Conservation (phyloP, 495 filamentous ascomycete species). For the Aspergillus olivimuriae region DNA sequence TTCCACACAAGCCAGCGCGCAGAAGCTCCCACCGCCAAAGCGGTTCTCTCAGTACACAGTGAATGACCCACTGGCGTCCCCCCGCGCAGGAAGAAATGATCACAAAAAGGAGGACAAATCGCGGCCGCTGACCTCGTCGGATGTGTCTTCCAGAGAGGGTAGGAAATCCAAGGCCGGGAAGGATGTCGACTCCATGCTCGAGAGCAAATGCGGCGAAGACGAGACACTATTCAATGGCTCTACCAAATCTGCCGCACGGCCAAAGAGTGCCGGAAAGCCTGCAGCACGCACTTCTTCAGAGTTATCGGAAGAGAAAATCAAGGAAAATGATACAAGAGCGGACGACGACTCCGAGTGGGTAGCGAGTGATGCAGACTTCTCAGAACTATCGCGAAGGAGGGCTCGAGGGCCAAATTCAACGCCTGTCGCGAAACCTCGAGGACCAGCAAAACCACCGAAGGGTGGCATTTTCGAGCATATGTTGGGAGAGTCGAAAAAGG, state of each 20-base stretch:
- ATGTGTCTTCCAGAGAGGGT: constrained; percentile 9
- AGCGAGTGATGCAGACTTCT: constrained; percentile 39
- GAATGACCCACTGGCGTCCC: constrained; percentile 25
- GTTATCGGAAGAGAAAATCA: constrained; percentile 17
- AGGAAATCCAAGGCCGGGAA: constrained; percentile 14
- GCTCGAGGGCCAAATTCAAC: constrained; percentile 24
- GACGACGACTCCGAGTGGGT: constrained; percentile 39
- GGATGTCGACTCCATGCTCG: constrained; percentile 16
- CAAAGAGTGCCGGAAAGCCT: constrained; percentile 10
- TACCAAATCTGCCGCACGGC: constrained; percentile 12
- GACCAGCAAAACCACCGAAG: constrained; percentile 32
- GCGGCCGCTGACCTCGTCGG: constrained; percentile 9
- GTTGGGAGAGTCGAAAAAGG: constrained; percentile 45
- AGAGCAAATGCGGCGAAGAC: constrained; percentile 13
- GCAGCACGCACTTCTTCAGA: constrained; percentile 16
- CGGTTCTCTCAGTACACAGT: constrained; percentile 39
- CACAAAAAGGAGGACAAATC: constrained; percentile 16
- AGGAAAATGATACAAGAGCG: constrained; percentile 21
- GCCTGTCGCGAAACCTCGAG: constrained; percentile 5
- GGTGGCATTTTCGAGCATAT: constrained; percentile 44
- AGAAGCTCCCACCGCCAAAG: constrained; percentile 45
- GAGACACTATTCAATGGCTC: constrained; percentile 8
- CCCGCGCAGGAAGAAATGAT: constrained; percentile 14
- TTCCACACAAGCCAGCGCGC: constrained; percentile 40
- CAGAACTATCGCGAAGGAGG: constrained; percentile 36